A percentile compares a stretch with the other conserved stretches of the same genome.
Conservation (phyloP, 176 grass and related monocot species). For the Cenchrus fungigraminus region DNA sequence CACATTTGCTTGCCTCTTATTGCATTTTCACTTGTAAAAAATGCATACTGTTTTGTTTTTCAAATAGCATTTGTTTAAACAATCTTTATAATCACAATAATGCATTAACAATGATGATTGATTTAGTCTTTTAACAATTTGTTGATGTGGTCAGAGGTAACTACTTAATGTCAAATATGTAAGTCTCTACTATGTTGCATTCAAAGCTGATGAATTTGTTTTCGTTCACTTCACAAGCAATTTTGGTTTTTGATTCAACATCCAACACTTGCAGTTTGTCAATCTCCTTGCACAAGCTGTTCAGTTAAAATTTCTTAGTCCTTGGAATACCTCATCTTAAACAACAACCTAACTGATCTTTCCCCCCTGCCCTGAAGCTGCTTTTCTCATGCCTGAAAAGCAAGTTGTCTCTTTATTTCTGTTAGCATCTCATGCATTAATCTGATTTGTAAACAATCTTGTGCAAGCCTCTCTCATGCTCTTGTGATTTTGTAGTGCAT, state of each 20-base stretch:
- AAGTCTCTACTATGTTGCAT: neutral
- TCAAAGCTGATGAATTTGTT: neutral
- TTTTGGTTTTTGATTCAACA: neutral
- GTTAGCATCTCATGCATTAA: neutral
- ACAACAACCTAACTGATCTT: neutral
- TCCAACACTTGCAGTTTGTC: neutral
- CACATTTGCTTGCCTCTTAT: neutral
- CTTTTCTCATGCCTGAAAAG: neutral
- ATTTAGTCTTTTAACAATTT: neutral
- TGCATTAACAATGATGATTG: neutral
- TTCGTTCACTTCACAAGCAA: neutral
- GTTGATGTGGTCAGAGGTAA: neutral
- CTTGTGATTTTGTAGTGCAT: neutral
- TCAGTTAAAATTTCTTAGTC: neutral
- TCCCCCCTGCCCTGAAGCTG: neutral
- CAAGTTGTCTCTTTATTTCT: neutral
- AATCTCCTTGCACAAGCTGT: neutral
- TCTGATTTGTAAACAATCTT: neutral
- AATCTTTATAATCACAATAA: neutral
- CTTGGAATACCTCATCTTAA: constrained; percentile 10
- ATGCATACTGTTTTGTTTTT: neutral
- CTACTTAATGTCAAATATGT: neutral
- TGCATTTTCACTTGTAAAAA: constrained; percentile 11
- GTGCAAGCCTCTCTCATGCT: neutral
- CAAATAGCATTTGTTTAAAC: neutral